Conservation (phyloP, 1,284 basidiomycete species). For the Nidula niveotomentosa region DNA sequence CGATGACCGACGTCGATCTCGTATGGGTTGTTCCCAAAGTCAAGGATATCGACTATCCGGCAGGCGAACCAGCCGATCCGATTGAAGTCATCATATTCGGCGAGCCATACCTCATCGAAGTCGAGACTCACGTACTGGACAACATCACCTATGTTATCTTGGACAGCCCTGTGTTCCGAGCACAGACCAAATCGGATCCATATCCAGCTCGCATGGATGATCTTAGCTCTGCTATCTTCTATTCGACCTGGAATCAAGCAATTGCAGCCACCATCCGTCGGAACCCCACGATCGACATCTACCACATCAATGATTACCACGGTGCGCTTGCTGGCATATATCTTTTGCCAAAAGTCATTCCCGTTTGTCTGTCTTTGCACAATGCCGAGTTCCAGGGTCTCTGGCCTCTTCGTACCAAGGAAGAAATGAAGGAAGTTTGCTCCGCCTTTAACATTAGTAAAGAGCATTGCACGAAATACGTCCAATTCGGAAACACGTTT, state of each 20-base stretch:
- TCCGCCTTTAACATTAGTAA: slow-evolving; percentile 96
- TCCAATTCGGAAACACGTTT: slow-evolving; percentile 96
- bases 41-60: slow-evolving; percentile 88
- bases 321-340: slow-evolving; percentile 90
- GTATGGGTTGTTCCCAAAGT: slow-evolving; percentile 94
- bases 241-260: slow-evolving; percentile 96
- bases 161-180: slow-evolving; percentile 93
- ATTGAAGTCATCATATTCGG: slow-evolving; percentile 96
- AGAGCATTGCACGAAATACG: slow-evolving; percentile 92
- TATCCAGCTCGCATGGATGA: slow-evolving; percentile 97
- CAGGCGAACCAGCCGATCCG: slow-evolving; percentile 87
- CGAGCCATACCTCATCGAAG: slow-evolving; percentile 92
- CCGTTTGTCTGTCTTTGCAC: slow-evolving; percentile 90
- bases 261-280: slow-evolving; percentile 88
- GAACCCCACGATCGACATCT: slow-evolving; percentile 84
- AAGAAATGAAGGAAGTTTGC: slow-evolving; percentile 97
- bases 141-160: slow-evolving; percentile 94
- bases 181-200: slow-evolving; percentile 91
- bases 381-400: slow-evolving; percentile 96
- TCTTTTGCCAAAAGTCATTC: slow-evolving; percentile 85
- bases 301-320: slow-evolving; percentile 91
- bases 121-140: slow-evolving; percentile 88
- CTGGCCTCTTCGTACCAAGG: slow-evolving; percentile 93
- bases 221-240: slow-evolving; percentile 92
- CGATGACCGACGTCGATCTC: slow-evolving; percentile 93